Percentiles rank a stretch among this genome's conserved stretches.
Evolutionary conservation across 495 filamentous ascomycete genomes (phyloP).

Genomic region (Podospora pseudoanserina): DNA sequence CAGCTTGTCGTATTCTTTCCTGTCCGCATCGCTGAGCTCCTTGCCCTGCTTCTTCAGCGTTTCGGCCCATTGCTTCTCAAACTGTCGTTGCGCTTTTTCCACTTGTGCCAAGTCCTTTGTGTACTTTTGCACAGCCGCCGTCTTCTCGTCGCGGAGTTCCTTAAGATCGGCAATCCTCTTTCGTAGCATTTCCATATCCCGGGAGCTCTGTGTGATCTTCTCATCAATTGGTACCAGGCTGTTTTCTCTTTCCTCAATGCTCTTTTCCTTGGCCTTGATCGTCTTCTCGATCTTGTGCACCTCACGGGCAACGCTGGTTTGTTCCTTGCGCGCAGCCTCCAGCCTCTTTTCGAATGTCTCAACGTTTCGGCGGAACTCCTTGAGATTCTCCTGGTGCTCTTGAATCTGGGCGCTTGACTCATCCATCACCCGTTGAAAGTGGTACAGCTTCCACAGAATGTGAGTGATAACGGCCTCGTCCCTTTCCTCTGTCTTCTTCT

Average conservation of each 20-base stretch:
- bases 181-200: constrained; percentile 62
- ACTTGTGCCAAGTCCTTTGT: constrained; percentile 78
- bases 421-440: constrained; percentile 91
- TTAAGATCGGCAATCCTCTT: constrained; percentile 64
- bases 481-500: constrained; percentile 79
- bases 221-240: constrained; percentile 84
- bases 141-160: constrained; percentile 71
- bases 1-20: constrained; percentile 84
- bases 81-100: constrained; percentile 84
- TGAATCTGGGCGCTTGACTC: constrained; percentile 87
- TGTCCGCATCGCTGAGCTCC: constrained; percentile 78
- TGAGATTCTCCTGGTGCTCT: constrained; percentile 91
- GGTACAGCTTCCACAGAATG: constrained; percentile 94
- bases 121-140: constrained; percentile 60
- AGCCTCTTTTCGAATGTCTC: constrained; percentile 79
- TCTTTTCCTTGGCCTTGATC: constrained; percentile 83
- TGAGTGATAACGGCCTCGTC: constrained; percentile 93
- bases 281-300: constrained; percentile 75
- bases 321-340: constrained; percentile 82
- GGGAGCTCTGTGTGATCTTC: constrained; percentile 79
- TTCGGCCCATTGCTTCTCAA: constrained; percentile 82
- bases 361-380: constrained; percentile 83
- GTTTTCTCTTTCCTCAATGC: constrained; percentile 81
- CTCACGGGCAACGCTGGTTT: constrained; percentile 72
- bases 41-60: constrained; percentile 78